These are phyloP conservation scores for Pythium phragmitis DNA, from an alignment of 352 stramenopile genomes.

Conservation along the genomic window DNA sequence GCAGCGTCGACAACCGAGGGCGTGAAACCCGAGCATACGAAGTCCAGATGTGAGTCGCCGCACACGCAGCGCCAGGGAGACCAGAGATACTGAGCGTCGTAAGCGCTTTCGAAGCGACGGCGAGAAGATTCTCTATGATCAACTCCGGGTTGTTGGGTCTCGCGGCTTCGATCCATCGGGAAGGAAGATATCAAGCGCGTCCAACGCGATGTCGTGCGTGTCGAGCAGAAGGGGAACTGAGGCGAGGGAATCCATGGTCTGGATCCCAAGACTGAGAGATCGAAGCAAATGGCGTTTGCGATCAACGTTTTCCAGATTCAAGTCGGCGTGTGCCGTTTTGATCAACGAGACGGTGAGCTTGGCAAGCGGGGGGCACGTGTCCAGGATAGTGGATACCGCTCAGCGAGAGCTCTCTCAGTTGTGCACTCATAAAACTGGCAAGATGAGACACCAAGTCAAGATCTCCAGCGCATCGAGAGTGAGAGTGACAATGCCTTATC, in stretches of 20 bases:
- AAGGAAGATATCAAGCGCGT: neutral
- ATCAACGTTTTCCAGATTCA: neutral
- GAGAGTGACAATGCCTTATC: neutral
- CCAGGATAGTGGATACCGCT: neutral
- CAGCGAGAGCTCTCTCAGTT: neutral
- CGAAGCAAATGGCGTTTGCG: neutral
- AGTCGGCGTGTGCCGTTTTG: neutral
- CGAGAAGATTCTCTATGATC: neutral
- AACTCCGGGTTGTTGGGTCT: neutral
- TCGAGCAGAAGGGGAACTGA: neutral
- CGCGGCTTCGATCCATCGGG: neutral
- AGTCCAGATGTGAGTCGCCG: neutral
- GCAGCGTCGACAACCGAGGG: neutral
- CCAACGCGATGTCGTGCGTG: neutral
- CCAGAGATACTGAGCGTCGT: neutral
- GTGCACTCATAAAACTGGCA: neutral
- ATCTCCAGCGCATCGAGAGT: neutral
- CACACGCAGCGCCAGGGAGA: neutral
- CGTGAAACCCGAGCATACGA: neutral
- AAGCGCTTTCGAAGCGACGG: neutral
- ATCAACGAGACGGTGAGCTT: neutral
- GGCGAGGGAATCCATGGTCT: neutral
- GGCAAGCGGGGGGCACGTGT: neutral
- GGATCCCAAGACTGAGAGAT: neutral
- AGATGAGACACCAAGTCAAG: neutral